A percentile compares a stretch with the other conserved stretches of the same genome.
Conservation (phyloP, 331 rosid genomes). For the Rosa hybrid region DNA sequence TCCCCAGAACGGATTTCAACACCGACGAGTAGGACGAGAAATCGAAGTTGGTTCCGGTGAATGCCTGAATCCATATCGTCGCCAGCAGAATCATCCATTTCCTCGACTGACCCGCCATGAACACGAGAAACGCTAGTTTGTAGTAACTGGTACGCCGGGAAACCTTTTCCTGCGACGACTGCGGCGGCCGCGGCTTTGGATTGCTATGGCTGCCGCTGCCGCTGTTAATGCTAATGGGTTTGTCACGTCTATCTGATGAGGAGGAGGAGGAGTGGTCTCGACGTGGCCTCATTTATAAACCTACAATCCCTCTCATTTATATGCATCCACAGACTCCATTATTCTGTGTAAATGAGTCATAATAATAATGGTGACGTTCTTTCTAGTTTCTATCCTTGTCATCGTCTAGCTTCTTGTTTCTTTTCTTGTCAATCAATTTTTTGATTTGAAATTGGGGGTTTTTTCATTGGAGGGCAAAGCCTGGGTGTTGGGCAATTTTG, state of each 20-base stretch:
- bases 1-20: constrained; percentile 66
- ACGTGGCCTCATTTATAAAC: constrained; percentile 43
- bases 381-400: background rate
- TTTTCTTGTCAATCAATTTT: background rate
- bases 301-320: background rate
- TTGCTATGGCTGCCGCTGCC: too few species aligned
- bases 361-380: background rate
- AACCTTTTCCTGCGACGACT: background rate
- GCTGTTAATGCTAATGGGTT: background rate
- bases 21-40: constrained; percentile 77
- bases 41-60: constrained; percentile 92
- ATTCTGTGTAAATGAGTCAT: background rate
- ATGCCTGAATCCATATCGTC: constrained; percentile 92
- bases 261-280: constrained; percentile 6
- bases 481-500: background rate
- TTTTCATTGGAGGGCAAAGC: background rate
- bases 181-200: background rate
- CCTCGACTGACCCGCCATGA: constrained; percentile 80
- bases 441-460: background rate
- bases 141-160: background rate
- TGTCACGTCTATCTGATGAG: background rate
- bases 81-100: constrained; percentile 90
- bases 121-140: background rate
- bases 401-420: background rate
- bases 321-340: background rate